Conservation (phyloP, 139 green algal genomes). For the Micractinium conductrix region DNA sequence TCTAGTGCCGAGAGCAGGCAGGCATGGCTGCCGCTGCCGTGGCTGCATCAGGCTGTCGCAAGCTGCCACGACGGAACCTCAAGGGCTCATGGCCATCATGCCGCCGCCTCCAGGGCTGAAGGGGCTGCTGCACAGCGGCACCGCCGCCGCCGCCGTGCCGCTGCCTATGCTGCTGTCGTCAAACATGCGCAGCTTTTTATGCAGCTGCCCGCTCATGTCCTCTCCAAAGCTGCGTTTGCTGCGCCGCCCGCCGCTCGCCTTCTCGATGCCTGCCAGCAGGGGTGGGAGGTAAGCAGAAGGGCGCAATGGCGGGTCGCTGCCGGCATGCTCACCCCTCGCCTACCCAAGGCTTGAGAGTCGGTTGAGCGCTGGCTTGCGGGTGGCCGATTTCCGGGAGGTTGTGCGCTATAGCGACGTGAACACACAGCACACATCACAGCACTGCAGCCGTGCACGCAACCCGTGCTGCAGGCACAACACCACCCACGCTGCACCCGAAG, state of each 20-base stretch:
- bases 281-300: neutral
- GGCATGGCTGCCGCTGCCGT: too few species aligned
- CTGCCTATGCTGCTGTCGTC: neutral
- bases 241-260: conserved; percentile 1
- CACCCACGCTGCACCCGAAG: neutral
- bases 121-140: neutral
- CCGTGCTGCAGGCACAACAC: neutral
- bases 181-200: conserved; percentile 12
- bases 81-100: conserved; percentile 4
- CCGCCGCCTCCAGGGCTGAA: neutral
- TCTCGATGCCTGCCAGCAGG: conserved; percentile 7
- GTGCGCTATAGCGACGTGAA: too few species aligned
- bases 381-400: too few species aligned
- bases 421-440: neutral
- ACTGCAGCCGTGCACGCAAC: neutral
- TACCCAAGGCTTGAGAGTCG: too few species aligned
- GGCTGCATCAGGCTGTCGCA: too few species aligned
- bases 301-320: too few species aligned
- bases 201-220: neutral
- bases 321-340: too few species aligned
- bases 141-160: neutral
- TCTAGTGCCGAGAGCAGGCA: too few species aligned
- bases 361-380: neutral
- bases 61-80: too few species aligned
- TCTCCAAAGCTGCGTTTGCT: conserved; percentile 23